These are phyloP conservation scores for Xylaria multiplex DNA, from an alignment of 2,329 filamentous ascomycete species.

Conservation along the genomic window DNA sequence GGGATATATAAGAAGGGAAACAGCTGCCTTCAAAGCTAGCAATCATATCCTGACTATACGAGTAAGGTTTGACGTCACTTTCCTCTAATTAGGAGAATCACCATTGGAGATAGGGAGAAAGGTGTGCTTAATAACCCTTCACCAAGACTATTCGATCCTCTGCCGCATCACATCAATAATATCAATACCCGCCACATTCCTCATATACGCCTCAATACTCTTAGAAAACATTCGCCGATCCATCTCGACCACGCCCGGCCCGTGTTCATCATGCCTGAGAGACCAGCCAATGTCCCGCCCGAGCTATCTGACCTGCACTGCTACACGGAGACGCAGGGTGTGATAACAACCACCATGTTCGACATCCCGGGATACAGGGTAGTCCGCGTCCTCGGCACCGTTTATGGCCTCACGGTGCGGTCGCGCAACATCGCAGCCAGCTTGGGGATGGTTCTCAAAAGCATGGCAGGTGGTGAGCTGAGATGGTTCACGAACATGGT, in stretches of 20 bases:
- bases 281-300: conserved; percentile 52
- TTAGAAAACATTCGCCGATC: not conserved
- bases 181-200: not conserved
- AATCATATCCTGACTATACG: not conserved
- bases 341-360: conserved; percentile 72
- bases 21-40: not conserved
- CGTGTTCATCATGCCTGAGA: conserved; percentile 20
- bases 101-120: not conserved
- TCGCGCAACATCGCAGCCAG: conserved; percentile 68
- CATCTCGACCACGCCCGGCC: not conserved
- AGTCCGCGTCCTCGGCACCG: conserved; percentile 65
- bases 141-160: not conserved
- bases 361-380: conserved; percentile 70
- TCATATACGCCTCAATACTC: not conserved
- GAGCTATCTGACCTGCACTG: conserved; percentile 62
- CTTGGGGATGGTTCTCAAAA: conserved; percentile 66
- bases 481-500: conserved; percentile 67
- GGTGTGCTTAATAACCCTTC: not conserved
- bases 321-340: conserved; percentile 69
- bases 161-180: not conserved
- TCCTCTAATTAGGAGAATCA: not conserved
- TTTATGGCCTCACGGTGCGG: conserved; percentile 67
- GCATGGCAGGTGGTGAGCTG: conserved; percentile 67
- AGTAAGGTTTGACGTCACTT: not conserved
- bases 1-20: conserved; percentile 15